Percentiles rank a stretch among this genome's conserved stretches.
Conservation (phyloP, 345 rosid genomes). For the Sisymbrium irio region DNA sequence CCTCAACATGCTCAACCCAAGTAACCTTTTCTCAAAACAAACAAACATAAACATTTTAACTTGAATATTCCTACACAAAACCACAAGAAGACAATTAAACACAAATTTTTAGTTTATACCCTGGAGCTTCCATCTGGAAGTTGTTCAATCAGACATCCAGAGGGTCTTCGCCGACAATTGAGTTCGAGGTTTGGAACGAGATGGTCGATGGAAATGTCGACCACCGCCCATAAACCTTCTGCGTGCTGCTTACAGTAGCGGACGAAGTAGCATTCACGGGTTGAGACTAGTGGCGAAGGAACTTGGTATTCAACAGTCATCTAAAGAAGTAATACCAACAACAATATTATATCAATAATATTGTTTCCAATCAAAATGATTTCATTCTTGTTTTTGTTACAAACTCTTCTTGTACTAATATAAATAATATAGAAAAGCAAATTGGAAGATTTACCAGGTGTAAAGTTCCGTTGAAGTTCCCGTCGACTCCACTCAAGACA, state of each 20-base stretch:
- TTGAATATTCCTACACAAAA: neutral
- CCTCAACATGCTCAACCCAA: slow-evolving; percentile 95
- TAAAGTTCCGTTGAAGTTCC: slow-evolving; percentile 69
- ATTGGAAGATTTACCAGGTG: slow-evolving; percentile 54
- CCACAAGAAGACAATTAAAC: neutral
- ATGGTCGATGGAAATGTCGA: slow-evolving; percentile 84
- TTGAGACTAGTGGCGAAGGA: slow-evolving; percentile 75
- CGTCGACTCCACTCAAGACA: slow-evolving; percentile 58
- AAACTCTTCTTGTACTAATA: neutral
- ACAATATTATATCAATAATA: neutral
- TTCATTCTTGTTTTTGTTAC: neutral
- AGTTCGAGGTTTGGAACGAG: slow-evolving; percentile 47
- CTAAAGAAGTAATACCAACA: slow-evolving; percentile 34
- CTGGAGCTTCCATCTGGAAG: slow-evolving; percentile 73
- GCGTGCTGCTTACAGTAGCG: slow-evolving; percentile 76
- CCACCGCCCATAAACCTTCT: slow-evolving; percentile 89
- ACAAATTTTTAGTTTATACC: slow-evolving; percentile 37
- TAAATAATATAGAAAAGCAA: neutral
- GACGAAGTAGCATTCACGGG: slow-evolving; percentile 65
- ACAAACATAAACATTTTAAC: neutral
- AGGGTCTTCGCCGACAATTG: slow-evolving; percentile 74
- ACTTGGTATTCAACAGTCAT: slow-evolving; percentile 85
- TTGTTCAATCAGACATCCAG: slow-evolving; percentile 86
- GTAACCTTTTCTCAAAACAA: slow-evolving; percentile 52
- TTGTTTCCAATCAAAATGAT: neutral